These are phyloP conservation scores for Neospora caninum DNA, from an alignment of 169 alveolate genomes.

Conservation along the genomic window DNA sequence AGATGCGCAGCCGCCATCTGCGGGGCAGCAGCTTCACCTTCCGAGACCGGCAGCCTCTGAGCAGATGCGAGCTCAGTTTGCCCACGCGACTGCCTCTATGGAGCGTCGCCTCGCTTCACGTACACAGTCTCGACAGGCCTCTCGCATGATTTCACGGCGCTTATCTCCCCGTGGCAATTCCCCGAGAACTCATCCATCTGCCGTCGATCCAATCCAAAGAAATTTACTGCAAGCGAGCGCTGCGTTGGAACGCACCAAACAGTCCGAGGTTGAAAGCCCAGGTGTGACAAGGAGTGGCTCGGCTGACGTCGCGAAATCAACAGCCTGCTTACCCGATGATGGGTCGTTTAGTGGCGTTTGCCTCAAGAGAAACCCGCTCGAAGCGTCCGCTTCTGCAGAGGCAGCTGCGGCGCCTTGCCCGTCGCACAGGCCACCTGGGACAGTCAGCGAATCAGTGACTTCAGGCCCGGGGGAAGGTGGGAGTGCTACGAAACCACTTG, in stretches of 20 bases:
- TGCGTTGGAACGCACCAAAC: neutral
- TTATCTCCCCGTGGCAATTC: slow-evolving; percentile 9
- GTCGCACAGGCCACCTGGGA: neutral
- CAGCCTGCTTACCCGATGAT: neutral
- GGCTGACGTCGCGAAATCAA: neutral
- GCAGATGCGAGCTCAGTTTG: neutral
- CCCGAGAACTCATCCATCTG: neutral
- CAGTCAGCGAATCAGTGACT: neutral
- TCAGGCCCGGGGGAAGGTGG: neutral
- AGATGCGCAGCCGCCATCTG: neutral
- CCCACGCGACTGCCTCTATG: slow-evolving; percentile 5
- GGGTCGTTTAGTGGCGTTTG: neutral
- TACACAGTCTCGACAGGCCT: slow-evolving; percentile 28
- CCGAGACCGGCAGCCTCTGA: neutral
- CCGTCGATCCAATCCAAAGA: neutral
- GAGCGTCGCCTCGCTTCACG: slow-evolving; percentile 28
- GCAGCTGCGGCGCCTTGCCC: neutral
- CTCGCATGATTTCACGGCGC: slow-evolving; percentile 1
- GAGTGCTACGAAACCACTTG: neutral
- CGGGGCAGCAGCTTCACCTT: neutral
- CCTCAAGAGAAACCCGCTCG: neutral
- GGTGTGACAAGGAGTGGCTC: neutral
- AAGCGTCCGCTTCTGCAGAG: neutral
- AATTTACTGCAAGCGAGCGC: neutral
- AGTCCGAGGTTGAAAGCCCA: neutral